Evolutionary conservation across 371 early-diverging fungal species (phyloP).

Genomic region (Rhizopus arrhizus): DNA sequence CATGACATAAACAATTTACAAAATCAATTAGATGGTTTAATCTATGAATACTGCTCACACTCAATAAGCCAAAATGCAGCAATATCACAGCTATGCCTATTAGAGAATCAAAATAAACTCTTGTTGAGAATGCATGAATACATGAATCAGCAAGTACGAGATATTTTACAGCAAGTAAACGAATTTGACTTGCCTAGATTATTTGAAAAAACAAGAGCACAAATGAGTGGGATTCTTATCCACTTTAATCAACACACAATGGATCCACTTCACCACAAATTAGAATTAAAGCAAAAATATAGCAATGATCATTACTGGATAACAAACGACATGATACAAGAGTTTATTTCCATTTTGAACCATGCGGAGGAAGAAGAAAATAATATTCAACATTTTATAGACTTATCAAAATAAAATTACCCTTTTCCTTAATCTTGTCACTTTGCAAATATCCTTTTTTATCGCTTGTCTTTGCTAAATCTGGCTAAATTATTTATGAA

Average conservation of each 20-base stretch:
- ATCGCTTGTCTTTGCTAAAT: no score
- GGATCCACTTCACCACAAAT: slow-evolving; percentile 12
- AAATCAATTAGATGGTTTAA: slow-evolving; percentile 20
- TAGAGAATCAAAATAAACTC: slow-evolving; percentile 12
- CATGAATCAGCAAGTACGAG: slow-evolving; percentile 11
- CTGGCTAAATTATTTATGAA: no score
- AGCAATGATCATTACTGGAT: slow-evolving; percentile 19
- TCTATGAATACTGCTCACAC: slow-evolving; percentile 17
- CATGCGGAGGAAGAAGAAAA: slow-evolving; percentile 21
- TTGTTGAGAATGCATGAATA: slow-evolving; percentile 10
- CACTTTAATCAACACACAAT: slow-evolving; percentile 31
- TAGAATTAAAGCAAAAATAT: slow-evolving; percentile 19
- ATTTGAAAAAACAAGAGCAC: slow-evolving; percentile 34
- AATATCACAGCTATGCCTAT: slow-evolving; percentile 15
- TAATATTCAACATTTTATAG: slow-evolving; percentile 18
- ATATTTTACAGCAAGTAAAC: slow-evolving; percentile 14
- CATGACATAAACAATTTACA: slow-evolving; percentile 22
- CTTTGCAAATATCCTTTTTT: no score
- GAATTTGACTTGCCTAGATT: slow-evolving; percentile 21
- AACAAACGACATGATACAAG: slow-evolving; percentile 25
- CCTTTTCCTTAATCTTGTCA: no score
- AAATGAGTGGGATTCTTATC: slow-evolving; percentile 27
- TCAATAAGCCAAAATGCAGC: not conserved
- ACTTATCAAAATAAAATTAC: slow-evolving; percentile 8
- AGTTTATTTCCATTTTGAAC: slow-evolving; percentile 18